Evolutionary conservation across 1,284 basidiomycete genomes (phyloP).

Genomic region (Apiotrichum porosum): DNA sequence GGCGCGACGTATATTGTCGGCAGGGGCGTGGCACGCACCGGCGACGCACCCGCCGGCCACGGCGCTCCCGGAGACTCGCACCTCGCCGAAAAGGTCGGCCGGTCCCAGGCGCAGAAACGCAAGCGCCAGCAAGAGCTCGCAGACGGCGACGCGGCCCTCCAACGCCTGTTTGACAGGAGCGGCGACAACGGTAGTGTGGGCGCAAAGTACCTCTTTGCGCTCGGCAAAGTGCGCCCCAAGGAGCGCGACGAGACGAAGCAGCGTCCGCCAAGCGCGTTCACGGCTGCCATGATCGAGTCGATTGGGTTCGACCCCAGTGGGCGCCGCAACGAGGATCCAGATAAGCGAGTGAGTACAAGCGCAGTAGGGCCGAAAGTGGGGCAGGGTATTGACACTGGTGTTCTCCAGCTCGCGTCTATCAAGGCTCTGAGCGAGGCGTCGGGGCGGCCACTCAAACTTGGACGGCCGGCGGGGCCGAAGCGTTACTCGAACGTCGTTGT

Average conservation of each 20-base stretch:
- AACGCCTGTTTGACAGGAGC: constrained; percentile 53
- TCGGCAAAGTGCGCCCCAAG: constrained; percentile 35
- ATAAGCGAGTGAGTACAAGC: constrained; percentile 23
- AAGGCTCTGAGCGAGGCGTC: constrained; percentile 9
- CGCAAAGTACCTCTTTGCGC: constrained; percentile 53
- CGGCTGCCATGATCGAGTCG: constrained; percentile 36
- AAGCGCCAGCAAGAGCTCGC: constrained; percentile 59
- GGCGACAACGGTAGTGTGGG: constrained; percentile 23
- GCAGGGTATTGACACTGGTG: too few relatives aligned
- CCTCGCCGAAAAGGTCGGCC: constrained; percentile 62
- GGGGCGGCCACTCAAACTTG: constrained; percentile 2
- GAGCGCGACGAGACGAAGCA: constrained; percentile 28
- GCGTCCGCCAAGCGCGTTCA: constrained; percentile 42
- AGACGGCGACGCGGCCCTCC: constrained; percentile 60
- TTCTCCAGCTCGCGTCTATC: constrained; percentile 16
- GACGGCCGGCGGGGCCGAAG: constrained; percentile 4
- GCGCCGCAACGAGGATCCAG: constrained; percentile 11
- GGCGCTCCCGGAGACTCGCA: constrained; percentile 51
- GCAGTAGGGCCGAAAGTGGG: background rate
- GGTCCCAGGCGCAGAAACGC: constrained; percentile 60
- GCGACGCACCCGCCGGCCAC: constrained; percentile 9
- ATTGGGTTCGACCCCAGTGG: constrained; percentile 46
- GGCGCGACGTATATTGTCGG: constrained; percentile 75
- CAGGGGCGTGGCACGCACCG: constrained; percentile 55
- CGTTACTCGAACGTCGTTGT: constrained; percentile 4